These are phyloP conservation scores for Fonsecaea nubica DNA, from an alignment of 2,329 filamentous ascomycete species.

Conservation along the genomic window DNA sequence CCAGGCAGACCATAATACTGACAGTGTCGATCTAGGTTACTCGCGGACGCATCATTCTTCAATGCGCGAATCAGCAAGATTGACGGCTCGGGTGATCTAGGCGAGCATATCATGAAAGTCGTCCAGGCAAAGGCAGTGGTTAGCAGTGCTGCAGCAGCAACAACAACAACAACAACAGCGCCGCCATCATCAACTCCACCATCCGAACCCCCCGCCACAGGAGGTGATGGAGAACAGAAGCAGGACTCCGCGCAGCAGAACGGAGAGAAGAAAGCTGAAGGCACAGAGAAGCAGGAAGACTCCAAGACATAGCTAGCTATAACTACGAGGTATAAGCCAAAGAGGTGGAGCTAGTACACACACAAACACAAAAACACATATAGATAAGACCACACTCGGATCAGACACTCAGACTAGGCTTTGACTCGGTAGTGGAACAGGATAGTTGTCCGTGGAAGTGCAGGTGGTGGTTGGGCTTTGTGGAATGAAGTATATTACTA, in stretches of 20 bases:
- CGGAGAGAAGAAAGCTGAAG: not conserved
- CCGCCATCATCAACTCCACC: not conserved
- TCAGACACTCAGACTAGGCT: no score
- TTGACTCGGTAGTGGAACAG: no score
- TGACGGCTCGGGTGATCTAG: slow-evolving; percentile 77
- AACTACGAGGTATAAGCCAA: not conserved
- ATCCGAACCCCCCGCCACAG: not conserved
- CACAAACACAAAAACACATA: no score
- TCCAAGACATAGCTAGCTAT: slow-evolving; percentile 13
- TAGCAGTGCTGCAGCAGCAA: slow-evolving; percentile 5
- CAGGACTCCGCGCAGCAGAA: not conserved
- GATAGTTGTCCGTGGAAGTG: not conserved
- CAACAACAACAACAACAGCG: not conserved
- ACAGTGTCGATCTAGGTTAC: slow-evolving; percentile 60
- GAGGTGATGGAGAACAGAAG: not conserved
- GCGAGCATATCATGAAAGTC: slow-evolving; percentile 68
- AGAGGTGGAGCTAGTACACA: no score
- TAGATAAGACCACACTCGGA: no score
- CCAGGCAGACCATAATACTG: not conserved
- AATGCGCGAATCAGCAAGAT: slow-evolving; percentile 74
- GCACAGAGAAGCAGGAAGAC: slow-evolving; percentile 6
- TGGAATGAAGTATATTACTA: not conserved
- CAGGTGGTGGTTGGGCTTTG: not conserved
- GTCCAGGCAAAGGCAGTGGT: slow-evolving; percentile 47
- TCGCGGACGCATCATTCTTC: slow-evolving; percentile 77